phyloP scores from a whole-genome alignment of 148 eudicot species.

The Arbutus unedo region DNA sequence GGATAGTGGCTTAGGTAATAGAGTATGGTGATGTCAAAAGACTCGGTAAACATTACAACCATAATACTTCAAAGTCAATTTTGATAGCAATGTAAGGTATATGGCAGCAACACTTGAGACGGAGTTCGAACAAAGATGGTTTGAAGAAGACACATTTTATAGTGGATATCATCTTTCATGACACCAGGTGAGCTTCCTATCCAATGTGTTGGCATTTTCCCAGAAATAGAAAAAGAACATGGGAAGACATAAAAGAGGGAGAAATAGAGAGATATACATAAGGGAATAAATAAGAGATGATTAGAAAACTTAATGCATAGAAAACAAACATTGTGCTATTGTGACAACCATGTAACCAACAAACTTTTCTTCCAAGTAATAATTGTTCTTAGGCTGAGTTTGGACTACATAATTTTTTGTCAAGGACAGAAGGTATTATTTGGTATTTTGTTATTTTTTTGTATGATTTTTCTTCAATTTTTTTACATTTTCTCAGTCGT shows the following conservation, averaged over 20 bases:
- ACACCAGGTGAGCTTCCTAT: not conserved
- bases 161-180: not conserved
- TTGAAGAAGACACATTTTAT: not conserved
- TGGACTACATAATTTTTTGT: no score
- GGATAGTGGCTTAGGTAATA: not conserved
- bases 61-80: not conserved
- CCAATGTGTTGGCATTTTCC: not conserved
- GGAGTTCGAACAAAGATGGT: not conserved
- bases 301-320: not conserved
- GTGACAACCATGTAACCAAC: not conserved
- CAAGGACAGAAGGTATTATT: no score
- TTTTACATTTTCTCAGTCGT: no score
- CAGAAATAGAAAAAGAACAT: not conserved
- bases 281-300: not conserved
- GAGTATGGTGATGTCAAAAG: not conserved
- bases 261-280: not conserved
- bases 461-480: no score
- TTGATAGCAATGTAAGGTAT: not conserved
- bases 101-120: not conserved
- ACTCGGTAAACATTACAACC: not conserved
- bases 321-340: no score
- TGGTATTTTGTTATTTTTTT: no score
- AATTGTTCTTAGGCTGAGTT: not conserved
- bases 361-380: not conserved
- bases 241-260: not conserved